Evolutionary conservation across 2,329 filamentous ascomycete species (phyloP).

Genomic region (Rugonectria rugulosa): DNA sequence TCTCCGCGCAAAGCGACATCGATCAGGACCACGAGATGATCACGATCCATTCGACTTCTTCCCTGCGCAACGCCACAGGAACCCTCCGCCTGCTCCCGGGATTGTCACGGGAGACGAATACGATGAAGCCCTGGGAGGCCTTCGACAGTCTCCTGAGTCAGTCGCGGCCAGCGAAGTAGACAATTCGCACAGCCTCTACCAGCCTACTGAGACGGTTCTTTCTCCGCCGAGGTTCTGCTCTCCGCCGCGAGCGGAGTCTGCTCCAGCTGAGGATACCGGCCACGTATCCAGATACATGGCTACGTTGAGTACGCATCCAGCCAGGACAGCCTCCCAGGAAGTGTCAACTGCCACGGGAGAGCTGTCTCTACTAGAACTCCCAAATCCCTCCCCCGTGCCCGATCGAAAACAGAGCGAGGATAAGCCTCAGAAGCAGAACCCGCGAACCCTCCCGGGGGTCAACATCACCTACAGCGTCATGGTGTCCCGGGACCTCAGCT

Average conservation of each 20-base stretch:
- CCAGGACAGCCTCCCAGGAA: neutral
- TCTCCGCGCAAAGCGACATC: neutral
- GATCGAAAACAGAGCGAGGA: neutral
- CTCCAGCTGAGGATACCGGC: neutral
- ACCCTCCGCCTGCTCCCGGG: neutral
- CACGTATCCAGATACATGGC: neutral
- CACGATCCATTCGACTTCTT: neutral
- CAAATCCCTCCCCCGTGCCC: too few relatives aligned
- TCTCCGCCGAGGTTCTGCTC: neutral
- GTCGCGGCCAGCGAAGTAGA: neutral
- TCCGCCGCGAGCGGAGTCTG: too few relatives aligned
- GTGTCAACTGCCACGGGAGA: too few relatives aligned
- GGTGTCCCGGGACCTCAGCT: neutral
- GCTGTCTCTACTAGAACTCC: too few relatives aligned
- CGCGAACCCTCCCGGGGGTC: neutral
- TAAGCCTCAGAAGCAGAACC: neutral
- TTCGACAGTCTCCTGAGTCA: neutral
- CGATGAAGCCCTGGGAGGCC: neutral
- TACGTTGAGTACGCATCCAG: neutral
- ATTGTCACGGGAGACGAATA: neutral
- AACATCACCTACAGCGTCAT: constrained; percentile 2
- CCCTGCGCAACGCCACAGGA: neutral
- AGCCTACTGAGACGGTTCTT: neutral
- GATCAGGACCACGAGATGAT: too few relatives aligned
- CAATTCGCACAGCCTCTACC: neutral